Evolutionary conservation across 441 rosid species (phyloP), one percentile per base, ranked within the genome.

Genomic region (Pelargonium myrrhifolium): DNA sequence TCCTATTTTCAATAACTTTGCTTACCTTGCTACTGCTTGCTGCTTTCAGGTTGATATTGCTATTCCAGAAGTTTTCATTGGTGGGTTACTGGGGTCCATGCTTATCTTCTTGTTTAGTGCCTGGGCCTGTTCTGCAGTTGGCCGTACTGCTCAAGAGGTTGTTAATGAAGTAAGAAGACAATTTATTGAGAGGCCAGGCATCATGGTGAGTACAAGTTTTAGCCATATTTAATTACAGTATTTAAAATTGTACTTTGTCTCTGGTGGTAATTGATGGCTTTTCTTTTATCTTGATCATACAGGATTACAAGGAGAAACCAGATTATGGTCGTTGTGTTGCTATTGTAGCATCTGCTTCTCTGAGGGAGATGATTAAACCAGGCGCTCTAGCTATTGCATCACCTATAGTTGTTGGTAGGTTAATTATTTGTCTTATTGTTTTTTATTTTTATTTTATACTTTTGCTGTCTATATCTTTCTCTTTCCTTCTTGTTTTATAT

Each of bases 101-200:
- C 98, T 94, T 71, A 94, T 94, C 70, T 94, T 76, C 85, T 81
- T 94, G 74, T 92, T 94, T 72, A 94, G 98, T 82, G 97, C 88
- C 68, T 94, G 96, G 97, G 97, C 98, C 62, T 94, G 99, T 68
- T 80, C 99, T 51, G 98, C 98, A 24, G 98, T 94, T 70, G 99
- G 99, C 71, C 86, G 89, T 80, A 92, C 97, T 79, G 99, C 99
- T 58, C 99, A 94, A 79, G 99, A 92, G 86, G 99, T 94, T 75
- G 99, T 92, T 59, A 87, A 91, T 67, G 99, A 94, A 92, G 98
- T 94, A 65, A 85, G 99, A 84, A 81, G 98, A 80, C 99, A 94
- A 66, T 94, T 94, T 80, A 87, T 94, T 65, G 99, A 92, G 83
- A 85, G 98, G 80, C 99, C 99, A 63, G 98, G 99, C 68, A 94